Percentiles rank a stretch among this genome's conserved stretches.
These are phyloP conservation scores for Aspergillus arachidicola DNA, from an alignment of 2,329 filamentous ascomycete genomes.

Conservation along the genomic window DNA sequence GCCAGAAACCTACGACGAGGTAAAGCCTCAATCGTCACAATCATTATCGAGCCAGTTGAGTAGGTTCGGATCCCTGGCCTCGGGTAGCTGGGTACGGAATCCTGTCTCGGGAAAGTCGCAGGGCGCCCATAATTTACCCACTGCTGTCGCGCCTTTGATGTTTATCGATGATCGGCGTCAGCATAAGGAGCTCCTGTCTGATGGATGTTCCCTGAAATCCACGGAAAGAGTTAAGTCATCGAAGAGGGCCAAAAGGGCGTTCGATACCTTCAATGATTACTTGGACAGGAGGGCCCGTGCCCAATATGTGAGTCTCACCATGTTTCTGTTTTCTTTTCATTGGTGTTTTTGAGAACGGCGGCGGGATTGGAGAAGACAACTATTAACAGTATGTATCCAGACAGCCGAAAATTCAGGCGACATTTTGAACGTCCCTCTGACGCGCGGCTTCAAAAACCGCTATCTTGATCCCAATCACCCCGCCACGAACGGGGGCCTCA, in stretches of 20 bases:
- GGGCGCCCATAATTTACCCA: background rate
- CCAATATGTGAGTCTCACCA: background rate
- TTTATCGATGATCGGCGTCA: background rate
- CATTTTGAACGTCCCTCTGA: background rate
- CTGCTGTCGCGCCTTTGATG: background rate
- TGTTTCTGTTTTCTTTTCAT: too few relatives aligned
- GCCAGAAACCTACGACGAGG: conserved; percentile 30
- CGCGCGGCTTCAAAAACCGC: conserved; percentile 43
- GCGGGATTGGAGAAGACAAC: too few relatives aligned
- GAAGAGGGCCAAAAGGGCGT: background rate
- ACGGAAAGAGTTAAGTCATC: background rate
- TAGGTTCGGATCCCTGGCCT: background rate
- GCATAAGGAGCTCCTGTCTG: background rate
- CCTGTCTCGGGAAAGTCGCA: background rate
- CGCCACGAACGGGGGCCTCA: conserved; percentile 49
- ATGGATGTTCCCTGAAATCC: too few relatives aligned
- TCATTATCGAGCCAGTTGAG: background rate
- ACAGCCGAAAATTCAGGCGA: background rate
- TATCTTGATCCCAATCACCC: conserved; percentile 55
- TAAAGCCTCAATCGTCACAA: background rate
- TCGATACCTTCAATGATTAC: background rate
- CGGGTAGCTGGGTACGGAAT: background rate
- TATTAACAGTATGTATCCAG: background rate
- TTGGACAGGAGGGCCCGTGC: background rate
- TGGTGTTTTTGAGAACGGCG: too few relatives aligned